Base-by-base conservation (phyloP, 768 basidiomycete genomes). In the Tricholoma saponaceum region DNA sequence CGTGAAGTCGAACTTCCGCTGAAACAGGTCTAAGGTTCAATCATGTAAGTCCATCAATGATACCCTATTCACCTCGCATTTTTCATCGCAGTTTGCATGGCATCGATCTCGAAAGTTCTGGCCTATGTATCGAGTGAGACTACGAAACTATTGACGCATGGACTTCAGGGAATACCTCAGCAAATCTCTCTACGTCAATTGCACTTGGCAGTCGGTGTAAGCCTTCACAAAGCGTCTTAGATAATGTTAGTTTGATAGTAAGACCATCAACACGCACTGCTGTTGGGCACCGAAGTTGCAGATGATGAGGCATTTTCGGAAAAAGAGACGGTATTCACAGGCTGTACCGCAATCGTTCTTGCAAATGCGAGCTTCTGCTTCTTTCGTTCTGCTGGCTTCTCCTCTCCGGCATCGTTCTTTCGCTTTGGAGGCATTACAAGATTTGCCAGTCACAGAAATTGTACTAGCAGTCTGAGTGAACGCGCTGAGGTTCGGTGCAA, bases 81-180 rank as follows among this genome's bases (percentile, higher is more conserved):
- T 71, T 89, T 85, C 79, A 98, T 96, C 0, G 93, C 86, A 12
- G 76, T 82, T 59, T 95, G 86, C 88, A 99, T 95, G 0, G 95
- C 89, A 49, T 83, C 76, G 58, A 98, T 94, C 73, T 99, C 96
- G 66, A 92, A 92, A 6, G 86, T 81, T 58, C 95, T 82, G 14
- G 92, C 84, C 92, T 97, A 57, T n/a, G 8, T 26, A 14, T 23
- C 30, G 56, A 43, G 26, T 60, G 22, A 52, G 55, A n/a, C 16
- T 9, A 5, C 60, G 39, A 61, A 4, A 20, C 39, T 8, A 16
- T 5, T 23, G n/a, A n/a, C 51, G 14, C 55, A 41, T 10, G 28
- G 51, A 20, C 8, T n/a, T 35, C 26, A 32, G 4, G 13, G 54
- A 74, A 22, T 50, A 91, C 94, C 78, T 95, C 87, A 16, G 87